Percentiles rank a stretch among this genome's conserved stretches.
Conservation (phyloP, 129 eudicot genomes). For the Centaurea solstitialis region DNA sequence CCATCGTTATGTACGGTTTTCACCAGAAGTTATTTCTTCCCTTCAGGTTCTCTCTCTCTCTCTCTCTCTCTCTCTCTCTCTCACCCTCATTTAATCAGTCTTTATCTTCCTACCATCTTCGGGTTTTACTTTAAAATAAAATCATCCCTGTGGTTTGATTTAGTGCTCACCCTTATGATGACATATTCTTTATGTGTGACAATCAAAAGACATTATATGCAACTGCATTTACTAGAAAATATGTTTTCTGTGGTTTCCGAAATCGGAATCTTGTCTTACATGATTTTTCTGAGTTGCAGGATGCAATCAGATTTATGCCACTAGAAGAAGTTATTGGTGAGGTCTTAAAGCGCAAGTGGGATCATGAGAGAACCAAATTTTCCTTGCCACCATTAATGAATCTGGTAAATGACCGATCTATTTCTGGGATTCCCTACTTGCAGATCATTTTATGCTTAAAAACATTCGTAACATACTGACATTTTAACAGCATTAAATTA, state of each 20-base stretch:
- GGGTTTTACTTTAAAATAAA: not conserved
- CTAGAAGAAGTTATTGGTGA: conserved; percentile 68
- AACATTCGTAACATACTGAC: not conserved
- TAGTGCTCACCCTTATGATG: not conserved
- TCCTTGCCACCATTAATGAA: conserved; percentile 88
- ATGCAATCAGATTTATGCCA: conserved; percentile 52
- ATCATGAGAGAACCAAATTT: conserved; percentile 86
- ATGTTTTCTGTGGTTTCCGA: not conserved
- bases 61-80: not conserved
- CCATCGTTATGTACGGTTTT: conserved; percentile 93
- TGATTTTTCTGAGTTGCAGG: conserved; percentile 52
- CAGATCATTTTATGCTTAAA: not conserved
- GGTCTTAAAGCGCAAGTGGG: conserved; percentile 84
- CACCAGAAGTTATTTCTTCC: conserved; percentile 89
- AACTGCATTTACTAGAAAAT: not conserved
- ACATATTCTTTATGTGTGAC: not conserved
- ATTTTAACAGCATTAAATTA: not conserved
- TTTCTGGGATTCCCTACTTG: conserved; percentile 1
- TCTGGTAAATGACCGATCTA: conserved; percentile 48
- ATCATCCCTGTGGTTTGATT: not conserved
- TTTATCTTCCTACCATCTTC: not conserved
- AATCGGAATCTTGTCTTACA: conserved; percentile 5
- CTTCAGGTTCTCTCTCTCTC: conserved; percentile 66
- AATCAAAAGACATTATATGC: not conserved
- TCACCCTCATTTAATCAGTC: not conserved